A percentile compares a stretch with the other conserved stretches of the same genome.
These are phyloP conservation scores for Tolypocladium ophioglossoides DNA, from an alignment of 2,329 filamentous ascomycete genomes.

Conservation along the genomic window DNA sequence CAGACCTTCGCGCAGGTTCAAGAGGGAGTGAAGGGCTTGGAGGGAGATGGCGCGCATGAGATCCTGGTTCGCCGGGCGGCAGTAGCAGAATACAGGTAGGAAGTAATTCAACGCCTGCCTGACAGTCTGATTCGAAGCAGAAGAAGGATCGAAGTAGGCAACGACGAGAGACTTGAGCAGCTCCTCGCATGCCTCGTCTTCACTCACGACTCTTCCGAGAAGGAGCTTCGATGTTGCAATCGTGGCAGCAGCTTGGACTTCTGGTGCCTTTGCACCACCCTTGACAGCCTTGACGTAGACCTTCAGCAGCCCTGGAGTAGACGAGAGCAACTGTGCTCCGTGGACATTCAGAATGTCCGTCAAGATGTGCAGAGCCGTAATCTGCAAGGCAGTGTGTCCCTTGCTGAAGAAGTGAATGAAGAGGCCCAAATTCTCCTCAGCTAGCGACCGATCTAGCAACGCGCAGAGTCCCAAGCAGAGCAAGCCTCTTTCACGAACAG, in stretches of 20 bases:
- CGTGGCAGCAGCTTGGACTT: slow-evolving; percentile 73
- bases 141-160: slow-evolving; percentile 82
- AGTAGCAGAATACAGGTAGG: slow-evolving; percentile 88
- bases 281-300: slow-evolving; percentile 78
- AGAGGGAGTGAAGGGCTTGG: slow-evolving; percentile 63
- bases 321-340: slow-evolving; percentile 62
- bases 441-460: slow-evolving; percentile 80
- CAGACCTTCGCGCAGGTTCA: slow-evolving; percentile 59
- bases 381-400: slow-evolving; percentile 80
- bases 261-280: slow-evolving; percentile 54
- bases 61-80: slow-evolving; percentile 68
- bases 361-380: slow-evolving; percentile 82
- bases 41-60: slow-evolving; percentile 68
- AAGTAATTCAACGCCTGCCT: slow-evolving; percentile 88
- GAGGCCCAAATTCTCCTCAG: slow-evolving; percentile 80
- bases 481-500: slow-evolving; percentile 82
- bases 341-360: slow-evolving; percentile 89
- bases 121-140: slow-evolving; percentile 67
- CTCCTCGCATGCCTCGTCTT: slow-evolving; percentile 54
- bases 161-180: slow-evolving; percentile 78
- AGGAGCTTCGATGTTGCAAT: slow-evolving; percentile 79
- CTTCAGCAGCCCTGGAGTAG: slow-evolving; percentile 63
- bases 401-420: slow-evolving; percentile 96
- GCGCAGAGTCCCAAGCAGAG: slow-evolving; percentile 86
- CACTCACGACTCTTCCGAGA: slow-evolving; percentile 66